phyloP scores from a whole-genome alignment of 2,329 filamentous ascomycete genomes.

The Plectosphaerella sp. region DNA sequence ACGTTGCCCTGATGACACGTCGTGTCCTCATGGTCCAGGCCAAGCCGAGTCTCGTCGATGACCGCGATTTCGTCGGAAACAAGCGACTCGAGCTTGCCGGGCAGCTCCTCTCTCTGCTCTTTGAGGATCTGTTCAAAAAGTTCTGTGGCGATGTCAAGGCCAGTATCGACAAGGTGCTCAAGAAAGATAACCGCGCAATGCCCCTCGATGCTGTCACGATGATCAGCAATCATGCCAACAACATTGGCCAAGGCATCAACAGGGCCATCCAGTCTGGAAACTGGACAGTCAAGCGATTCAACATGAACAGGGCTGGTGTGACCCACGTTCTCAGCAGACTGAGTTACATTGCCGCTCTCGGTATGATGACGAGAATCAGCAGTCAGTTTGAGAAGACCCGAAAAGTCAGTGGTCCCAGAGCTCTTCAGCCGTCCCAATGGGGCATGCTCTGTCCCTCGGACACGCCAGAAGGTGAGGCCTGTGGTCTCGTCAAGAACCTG shows the following conservation, averaged over 20 bases:
- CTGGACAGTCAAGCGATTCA: slow-evolving; percentile 96
- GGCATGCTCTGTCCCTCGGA: slow-evolving; percentile 97
- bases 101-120: slow-evolving; percentile 86
- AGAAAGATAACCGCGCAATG: slow-evolving; percentile 85
- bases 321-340: slow-evolving; percentile 93
- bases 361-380: slow-evolving; percentile 99
- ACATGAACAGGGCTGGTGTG: slow-evolving; percentile 96
- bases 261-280: slow-evolving; percentile 96
- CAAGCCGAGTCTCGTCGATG: slow-evolving; percentile 85
- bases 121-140: slow-evolving; percentile 97
- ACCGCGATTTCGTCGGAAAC: slow-evolving; percentile 96
- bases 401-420: slow-evolving; percentile 93
- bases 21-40: slow-evolving; percentile 91
- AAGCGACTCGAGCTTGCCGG: slow-evolving; percentile 93
- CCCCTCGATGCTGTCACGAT: slow-evolving; percentile 84
- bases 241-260: slow-evolving; percentile 90
- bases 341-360: slow-evolving; percentile 93
- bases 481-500: slow-evolving; percentile 95
- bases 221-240: slow-evolving; percentile 77
- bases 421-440: slow-evolving; percentile 94
- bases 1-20: slow-evolving; percentile 96
- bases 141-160: slow-evolving; percentile 86
- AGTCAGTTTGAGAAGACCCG: slow-evolving; percentile 98
- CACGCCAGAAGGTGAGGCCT: slow-evolving; percentile 97
- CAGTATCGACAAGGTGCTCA: slow-evolving; percentile 91